Evolutionary conservation across 148 eudicot genomes (phyloP), one percentile per base, ranked within the genome.

Genomic region (Dysphania ambrosioides): DNA sequence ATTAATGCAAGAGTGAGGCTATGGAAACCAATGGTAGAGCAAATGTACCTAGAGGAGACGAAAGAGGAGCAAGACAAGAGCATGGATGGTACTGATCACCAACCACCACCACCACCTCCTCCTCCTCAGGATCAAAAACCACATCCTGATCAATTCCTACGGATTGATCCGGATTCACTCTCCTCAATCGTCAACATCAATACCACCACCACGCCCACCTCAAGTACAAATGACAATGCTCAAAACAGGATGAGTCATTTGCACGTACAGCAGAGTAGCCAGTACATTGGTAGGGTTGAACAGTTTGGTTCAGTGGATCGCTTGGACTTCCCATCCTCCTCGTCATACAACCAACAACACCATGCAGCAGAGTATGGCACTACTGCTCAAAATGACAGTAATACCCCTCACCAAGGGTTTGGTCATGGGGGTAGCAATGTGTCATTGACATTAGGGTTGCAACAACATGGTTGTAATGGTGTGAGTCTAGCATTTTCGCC

Each of bases 1-100:
- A 96, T 96, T 23, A 96, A 96, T 60, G 99, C 99, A 64, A 85
- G 99, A 79, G 99, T 96, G 57, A 88, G 99, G 80, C 88, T 96
- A 58, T 96, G 99, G 99, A 96, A 96, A 70, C 99, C 99, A 11
- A 96, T 92, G 99, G 97, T 96, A 71, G 99, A 96, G 71, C 97
- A 96, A 69, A 96, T 96, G 99, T 96, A 96, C 83, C 24, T 89
- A 29, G 99, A 96, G 78, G 99, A 96, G 76, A 85, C 86, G 49
- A 96, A 92, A 74, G 85, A 82, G 2, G 89, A 88, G 40, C 79
- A 79, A 66, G 72, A 75, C 29, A 66, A 71, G 83, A 86, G 66
- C 63, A 63, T 74, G 31, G 82, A 83, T n/a, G 67, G 70, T 36
- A 68, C 34, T 21, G 75, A 64, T 29, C 83, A 82, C 24, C 47